Base-by-base conservation (phyloP, 345 rosid genomes). In the Combretum micranthum region DNA sequence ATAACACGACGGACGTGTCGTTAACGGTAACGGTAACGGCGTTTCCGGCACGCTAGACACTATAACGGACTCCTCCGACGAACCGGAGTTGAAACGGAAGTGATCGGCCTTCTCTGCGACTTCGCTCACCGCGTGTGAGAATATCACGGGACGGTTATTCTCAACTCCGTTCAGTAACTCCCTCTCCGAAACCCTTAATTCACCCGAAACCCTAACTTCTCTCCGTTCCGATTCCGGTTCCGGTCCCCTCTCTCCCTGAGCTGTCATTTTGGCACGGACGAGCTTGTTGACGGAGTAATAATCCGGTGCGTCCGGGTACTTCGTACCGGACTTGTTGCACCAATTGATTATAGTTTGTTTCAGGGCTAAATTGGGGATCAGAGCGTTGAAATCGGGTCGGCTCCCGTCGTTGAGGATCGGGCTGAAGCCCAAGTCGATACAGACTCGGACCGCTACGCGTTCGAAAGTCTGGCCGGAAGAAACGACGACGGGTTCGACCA, bases 1-100 rank as follows among this genome's bases (percentile, higher is more conserved):
- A 46, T 76, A 77, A 66, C 75, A 82, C 56, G 88, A 85, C 1
- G 98, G 98, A 15, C 83, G 75, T 0, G 92, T 91, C 20, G 83
- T 63, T 9, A 90, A 70, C 3, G 96, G 89, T 51, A 87, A 64
- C 49, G 96, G 97, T 39, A 32, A 32, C 39, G 39, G 39, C 39
- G 84, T 85, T 44, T 70, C 66, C 0, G 95, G 86, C 47, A 72
- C 73, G 5, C 73, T 68, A 42, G 39, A 32, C 39, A 32, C 39
- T 32, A 32, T 32, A 32, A 32, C 39, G 39, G 39, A 32, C 39
- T 32, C 39, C 39, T 32, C 39, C 9, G 95, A 83, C 2, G 87
- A 83, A 64, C 77, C 71, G 1, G 82, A 72, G 6, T 61, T 66
- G 78, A 69, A 69, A 13, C 71, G 64, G 65, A 32, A 32, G 9